A percentile compares a stretch with the other conserved stretches of the same genome.
Evolutionary conservation across 1,139 yeast species (phyloP).

Genomic region (Suhomyces yuchorum): DNA sequence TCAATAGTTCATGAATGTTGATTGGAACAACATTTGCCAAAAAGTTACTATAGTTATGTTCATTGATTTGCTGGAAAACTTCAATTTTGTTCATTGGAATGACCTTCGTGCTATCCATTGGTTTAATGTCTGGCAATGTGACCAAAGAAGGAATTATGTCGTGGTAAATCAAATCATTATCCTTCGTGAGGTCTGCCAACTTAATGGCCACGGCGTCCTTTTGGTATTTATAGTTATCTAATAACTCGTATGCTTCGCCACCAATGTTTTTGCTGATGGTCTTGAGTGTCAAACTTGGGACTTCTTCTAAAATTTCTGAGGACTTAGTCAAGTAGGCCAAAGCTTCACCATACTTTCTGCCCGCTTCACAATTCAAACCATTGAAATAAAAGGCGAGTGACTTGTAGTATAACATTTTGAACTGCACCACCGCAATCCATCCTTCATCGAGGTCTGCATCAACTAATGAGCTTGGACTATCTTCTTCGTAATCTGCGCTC

Average conservation of each 20-base stretch:
- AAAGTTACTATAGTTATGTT: constrained; percentile 57
- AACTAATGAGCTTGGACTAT: constrained; percentile 45
- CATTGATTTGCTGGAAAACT: constrained; percentile 45
- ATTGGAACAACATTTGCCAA: constrained; percentile 83
- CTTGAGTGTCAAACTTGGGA: constrained; percentile 29
- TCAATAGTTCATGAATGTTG: constrained; percentile 81
- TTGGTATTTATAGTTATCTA: constrained; percentile 48
- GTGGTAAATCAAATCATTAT: constrained; percentile 89
- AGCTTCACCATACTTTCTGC: constrained; percentile 71
- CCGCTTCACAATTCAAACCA: constrained; percentile 50
- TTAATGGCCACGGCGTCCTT: constrained; percentile 49
- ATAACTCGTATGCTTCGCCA: constrained; percentile 37
- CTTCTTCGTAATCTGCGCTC: constrained; percentile 25
- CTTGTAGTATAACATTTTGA: constrained; percentile 50
- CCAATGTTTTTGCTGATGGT: constrained; percentile 24
- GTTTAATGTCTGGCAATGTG: constrained; percentile 60
- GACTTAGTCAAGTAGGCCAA: constrained; percentile 68
- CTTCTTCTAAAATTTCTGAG: constrained; percentile 33
- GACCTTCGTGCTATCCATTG: constrained; percentile 76
- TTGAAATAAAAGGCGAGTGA: constrained; percentile 53
- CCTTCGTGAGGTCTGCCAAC: constrained; percentile 60
- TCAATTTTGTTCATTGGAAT: constrained; percentile 49
- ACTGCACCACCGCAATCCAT: constrained; percentile 49
- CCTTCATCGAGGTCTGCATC: constrained; percentile 47
- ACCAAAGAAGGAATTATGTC: constrained; percentile 66